These are phyloP conservation scores for Suillus clintonianus DNA, from an alignment of 768 basidiomycete species.

Conservation along the genomic window DNA sequence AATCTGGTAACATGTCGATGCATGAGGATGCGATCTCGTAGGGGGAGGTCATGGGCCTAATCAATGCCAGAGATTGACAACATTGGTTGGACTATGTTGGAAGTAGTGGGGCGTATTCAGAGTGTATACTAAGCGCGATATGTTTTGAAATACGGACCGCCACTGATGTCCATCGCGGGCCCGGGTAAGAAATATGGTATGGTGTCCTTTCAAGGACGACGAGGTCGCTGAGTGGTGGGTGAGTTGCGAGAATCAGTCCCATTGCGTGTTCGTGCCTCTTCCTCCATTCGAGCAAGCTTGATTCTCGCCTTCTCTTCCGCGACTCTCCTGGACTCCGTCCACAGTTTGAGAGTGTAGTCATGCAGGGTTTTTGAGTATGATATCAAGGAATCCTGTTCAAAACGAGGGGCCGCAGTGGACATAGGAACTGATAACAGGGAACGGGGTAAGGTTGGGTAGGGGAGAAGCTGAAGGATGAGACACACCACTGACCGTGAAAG, in stretches of 20 bases:
- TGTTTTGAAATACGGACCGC: neutral
- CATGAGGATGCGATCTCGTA: neutral
- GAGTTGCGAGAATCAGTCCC: constrained; percentile 16
- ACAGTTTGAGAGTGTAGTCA: constrained; percentile 65
- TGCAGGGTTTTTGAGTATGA: constrained; percentile 67
- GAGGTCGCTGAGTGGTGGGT: constrained; percentile 5
- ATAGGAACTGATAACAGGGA: constrained; percentile 7
- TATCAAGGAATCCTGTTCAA: constrained; percentile 39
- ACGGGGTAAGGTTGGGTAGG: neutral
- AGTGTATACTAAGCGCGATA: neutral
- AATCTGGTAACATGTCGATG: neutral
- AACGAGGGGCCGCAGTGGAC: constrained; percentile 7
- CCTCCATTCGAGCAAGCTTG: constrained; percentile 30
- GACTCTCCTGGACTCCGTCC: constrained; percentile 64
- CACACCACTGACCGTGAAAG: constrained; percentile 2
- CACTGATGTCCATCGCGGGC: neutral
- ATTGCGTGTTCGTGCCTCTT: constrained; percentile 23
- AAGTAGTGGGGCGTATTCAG: neutral
- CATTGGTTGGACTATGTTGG: neutral
- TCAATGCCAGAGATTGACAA: neutral
- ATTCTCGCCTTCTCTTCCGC: constrained; percentile 52
- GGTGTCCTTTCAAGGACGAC: neutral
- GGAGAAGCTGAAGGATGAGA: constrained; percentile 15
- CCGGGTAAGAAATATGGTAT: neutral
- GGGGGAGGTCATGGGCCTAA: neutral